phyloP scores from a whole-genome alignment of 306 rosid genomes.

The Corylus americana region DNA sequence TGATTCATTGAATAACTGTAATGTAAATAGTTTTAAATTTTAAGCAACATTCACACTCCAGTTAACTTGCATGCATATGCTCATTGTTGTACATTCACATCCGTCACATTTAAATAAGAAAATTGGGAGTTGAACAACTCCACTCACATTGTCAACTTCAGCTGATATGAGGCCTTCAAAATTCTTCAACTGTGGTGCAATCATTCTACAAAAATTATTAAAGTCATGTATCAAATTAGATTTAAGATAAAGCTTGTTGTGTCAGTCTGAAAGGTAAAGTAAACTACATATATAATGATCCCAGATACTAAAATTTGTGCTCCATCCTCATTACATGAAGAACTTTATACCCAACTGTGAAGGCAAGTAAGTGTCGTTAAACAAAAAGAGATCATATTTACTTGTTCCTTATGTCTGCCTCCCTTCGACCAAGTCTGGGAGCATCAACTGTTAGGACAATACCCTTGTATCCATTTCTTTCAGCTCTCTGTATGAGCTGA shows the following conservation, averaged over 20 bases:
- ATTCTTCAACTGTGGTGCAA: conserved; percentile 49
- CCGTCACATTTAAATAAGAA: background rate
- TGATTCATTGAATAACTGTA: too few species aligned
- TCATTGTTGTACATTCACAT: background rate
- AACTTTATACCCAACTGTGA: background rate
- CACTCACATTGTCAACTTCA: conserved; percentile 45
- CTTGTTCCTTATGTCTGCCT: conserved; percentile 70
- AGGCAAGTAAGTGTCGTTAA: background rate
- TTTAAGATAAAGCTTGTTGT: background rate
- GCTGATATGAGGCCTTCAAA: conserved; percentile 55
- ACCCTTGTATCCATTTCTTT: conserved; percentile 59
- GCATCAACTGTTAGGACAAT: conserved; percentile 63
- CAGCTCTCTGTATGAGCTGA: conserved; percentile 54
- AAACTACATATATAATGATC: too few species aligned
- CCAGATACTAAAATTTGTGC: too few species aligned
- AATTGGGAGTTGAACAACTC: background rate
- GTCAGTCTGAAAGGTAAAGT: too few species aligned
- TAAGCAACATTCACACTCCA: too few species aligned
- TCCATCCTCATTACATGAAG: too few species aligned
- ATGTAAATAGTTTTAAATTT: too few species aligned
- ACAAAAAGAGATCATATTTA: conserved; percentile 12
- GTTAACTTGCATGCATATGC: too few species aligned
- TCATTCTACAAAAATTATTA: conserved; percentile 42
- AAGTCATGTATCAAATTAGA: background rate
- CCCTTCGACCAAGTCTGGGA: conserved; percentile 66